Percentiles rank a stretch among this genome's conserved stretches.
Evolutionary conservation across 1,284 basidiomycete genomes (phyloP).

Genomic region (Cryptococcus sp.): DNA sequence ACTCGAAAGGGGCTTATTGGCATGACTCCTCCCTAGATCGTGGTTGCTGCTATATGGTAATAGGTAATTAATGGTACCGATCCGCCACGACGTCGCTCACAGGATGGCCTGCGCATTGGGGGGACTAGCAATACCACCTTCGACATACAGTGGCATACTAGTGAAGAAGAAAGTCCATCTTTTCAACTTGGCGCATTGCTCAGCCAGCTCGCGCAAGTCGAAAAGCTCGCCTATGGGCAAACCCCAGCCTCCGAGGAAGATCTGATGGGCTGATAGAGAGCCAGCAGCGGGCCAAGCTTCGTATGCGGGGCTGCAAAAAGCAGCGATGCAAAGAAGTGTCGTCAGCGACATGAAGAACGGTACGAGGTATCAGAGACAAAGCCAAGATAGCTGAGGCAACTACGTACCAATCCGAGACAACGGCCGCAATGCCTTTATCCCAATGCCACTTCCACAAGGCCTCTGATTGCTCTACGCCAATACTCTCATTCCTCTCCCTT

Average conservation of each 20-base stretch:
- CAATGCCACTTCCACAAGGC: constrained; percentile 52
- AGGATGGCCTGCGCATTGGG: constrained; percentile 53
- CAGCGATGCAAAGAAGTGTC: background rate
- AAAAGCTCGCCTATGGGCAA: constrained; percentile 54
- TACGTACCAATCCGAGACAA: constrained; percentile 50
- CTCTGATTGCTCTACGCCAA: constrained; percentile 39
- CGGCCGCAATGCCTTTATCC: constrained; percentile 55
- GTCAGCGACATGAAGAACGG: background rate
- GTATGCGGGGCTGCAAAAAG: constrained; percentile 29
- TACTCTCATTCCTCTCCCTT: constrained; percentile 21
- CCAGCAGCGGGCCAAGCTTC: constrained; percentile 30
- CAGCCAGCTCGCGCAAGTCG: constrained; percentile 50
- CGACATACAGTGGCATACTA: constrained; percentile 50
- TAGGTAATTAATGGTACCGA: too few relatives aligned
- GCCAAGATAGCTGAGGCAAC: too few relatives aligned
- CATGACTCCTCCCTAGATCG: too few relatives aligned
- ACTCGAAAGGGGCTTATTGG: too few relatives aligned
- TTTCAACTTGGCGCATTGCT: constrained; percentile 37
- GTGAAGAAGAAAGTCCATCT: constrained; percentile 54
- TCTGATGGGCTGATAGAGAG: constrained; percentile 31
- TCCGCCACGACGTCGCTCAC: constrained; percentile 8
- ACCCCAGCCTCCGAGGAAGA: constrained; percentile 44
- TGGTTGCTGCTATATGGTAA: too few relatives aligned
- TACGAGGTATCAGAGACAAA: too few relatives aligned
- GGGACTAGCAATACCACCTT: constrained; percentile 53